These are phyloP conservation scores for Sordariomycetes sp. DNA, from an alignment of 2,329 filamentous ascomycete species.

Conservation along the genomic window DNA sequence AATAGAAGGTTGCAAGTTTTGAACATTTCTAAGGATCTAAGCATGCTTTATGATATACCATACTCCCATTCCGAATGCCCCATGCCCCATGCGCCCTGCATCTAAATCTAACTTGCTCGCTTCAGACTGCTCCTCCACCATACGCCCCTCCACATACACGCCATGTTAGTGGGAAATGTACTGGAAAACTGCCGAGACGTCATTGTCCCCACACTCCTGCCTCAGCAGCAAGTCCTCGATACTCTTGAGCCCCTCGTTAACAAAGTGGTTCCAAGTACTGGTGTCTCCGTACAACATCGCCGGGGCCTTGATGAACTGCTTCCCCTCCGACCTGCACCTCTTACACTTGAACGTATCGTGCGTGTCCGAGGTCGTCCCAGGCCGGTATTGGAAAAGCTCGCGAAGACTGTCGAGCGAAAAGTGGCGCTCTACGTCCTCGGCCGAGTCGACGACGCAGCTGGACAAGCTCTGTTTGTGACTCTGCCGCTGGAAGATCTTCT, in stretches of 20 bases:
- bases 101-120: neutral
- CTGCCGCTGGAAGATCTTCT: slow-evolving; percentile 98
- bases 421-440: slow-evolving; percentile 93
- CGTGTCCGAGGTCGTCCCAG: slow-evolving; percentile 79
- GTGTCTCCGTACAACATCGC: slow-evolving; percentile 97
- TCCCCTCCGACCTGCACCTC: slow-evolving; percentile 78
- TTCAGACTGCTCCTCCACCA: neutral
- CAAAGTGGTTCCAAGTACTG: slow-evolving; percentile 98
- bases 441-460: slow-evolving; percentile 90
- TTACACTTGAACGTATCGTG: slow-evolving; percentile 99
- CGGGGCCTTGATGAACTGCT: slow-evolving; percentile 78
- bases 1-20: too few relatives aligned
- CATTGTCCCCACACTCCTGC: slow-evolving; percentile 68
- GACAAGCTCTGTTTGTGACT: slow-evolving; percentile 96
- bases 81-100: neutral
- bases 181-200: slow-evolving; percentile 93
- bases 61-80: neutral
- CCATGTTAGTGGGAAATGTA: slow-evolving; percentile 73
- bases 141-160: neutral
- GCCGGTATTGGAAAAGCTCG: slow-evolving; percentile 88
- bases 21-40: too few relatives aligned
- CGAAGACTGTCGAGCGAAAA: slow-evolving; percentile 85
- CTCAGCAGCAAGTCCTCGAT: slow-evolving; percentile 88
- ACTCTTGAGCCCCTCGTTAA: slow-evolving; percentile 64
- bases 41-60: neutral